Conservation (phyloP, 805 yeast genomes). For the Pichia californica region DNA sequence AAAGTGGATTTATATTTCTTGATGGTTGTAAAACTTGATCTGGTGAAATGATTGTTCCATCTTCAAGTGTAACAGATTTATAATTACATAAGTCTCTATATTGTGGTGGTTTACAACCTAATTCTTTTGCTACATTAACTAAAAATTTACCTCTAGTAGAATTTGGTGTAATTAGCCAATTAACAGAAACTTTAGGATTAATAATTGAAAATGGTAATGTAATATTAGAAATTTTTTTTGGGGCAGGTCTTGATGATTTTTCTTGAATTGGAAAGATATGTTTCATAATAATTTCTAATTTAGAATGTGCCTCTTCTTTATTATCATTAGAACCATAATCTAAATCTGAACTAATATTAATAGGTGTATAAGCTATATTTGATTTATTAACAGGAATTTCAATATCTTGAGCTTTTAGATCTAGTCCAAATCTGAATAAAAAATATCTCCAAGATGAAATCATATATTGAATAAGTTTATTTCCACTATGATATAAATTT, state of each 20-base stretch:
- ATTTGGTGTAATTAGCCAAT: conserved; percentile 59
- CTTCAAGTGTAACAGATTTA: conserved; percentile 43
- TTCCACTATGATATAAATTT: conserved; percentile 47
- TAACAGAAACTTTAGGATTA: conserved; percentile 40
- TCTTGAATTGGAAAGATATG: conserved; percentile 22
- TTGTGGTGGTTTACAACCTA: conserved; percentile 61
- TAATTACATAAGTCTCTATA: conserved; percentile 60
- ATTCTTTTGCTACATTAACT: conserved; percentile 52
- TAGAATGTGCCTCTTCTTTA: conserved; percentile 4
- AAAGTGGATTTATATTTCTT: conserved; percentile 49
- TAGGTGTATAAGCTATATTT: conserved; percentile 17
- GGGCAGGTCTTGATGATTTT: conserved; percentile 8
- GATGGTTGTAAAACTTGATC: conserved; percentile 66
- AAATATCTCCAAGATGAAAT: conserved; percentile 82
- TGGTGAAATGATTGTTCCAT: conserved; percentile 57
- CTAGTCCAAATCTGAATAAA: conserved; percentile 71
- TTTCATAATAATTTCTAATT: conserved; percentile 6
- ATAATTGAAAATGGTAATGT: conserved; percentile 21
- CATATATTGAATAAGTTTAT: conserved; percentile 42
- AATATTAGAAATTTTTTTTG: conserved; percentile 18
- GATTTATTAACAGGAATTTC: conserved; percentile 7
- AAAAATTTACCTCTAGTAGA: conserved; percentile 75
- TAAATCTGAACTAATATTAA: conserved; percentile 13
- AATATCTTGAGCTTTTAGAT: conserved; percentile 29
- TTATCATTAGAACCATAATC: conserved; percentile 1